Evolutionary conservation across 2,329 filamentous ascomycete species (phyloP).

Genomic region (Grosmannia clavigera): DNA sequence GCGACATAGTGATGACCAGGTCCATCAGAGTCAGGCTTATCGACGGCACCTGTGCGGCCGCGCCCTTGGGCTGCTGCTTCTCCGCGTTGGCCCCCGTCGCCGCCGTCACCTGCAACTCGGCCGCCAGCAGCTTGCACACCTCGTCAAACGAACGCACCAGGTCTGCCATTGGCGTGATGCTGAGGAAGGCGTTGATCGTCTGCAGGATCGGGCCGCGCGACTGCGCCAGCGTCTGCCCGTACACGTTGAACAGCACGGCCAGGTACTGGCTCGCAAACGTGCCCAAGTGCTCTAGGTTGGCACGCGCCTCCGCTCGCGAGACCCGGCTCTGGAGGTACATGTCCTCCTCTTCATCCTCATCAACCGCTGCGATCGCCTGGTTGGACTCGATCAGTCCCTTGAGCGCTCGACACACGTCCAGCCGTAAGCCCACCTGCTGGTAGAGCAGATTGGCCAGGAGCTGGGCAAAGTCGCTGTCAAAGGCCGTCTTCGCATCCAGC

Average conservation of each 20-base stretch:
- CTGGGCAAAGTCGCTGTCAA: constrained; percentile 84
- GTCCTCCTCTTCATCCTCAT: constrained; percentile 50
- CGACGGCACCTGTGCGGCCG: constrained; percentile 56
- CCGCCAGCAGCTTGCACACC: constrained; percentile 72
- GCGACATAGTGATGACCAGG: constrained; percentile 87
- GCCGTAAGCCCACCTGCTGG: constrained; percentile 74
- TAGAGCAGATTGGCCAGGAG: constrained; percentile 86
- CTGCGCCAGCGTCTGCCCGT: constrained; percentile 89
- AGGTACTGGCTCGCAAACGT: constrained; percentile 77
- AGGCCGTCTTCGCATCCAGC: constrained; percentile 60
- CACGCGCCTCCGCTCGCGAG: constrained; percentile 58
- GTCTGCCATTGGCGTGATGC: constrained; percentile 67
- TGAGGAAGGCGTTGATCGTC: constrained; percentile 89
- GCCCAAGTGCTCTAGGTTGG: constrained; percentile 73
- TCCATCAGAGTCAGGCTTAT: constrained; percentile 95
- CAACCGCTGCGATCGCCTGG: constrained; percentile 59
- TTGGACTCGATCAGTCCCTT: constrained; percentile 87
- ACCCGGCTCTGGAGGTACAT: constrained; percentile 68
- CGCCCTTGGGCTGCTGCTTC: constrained; percentile 32
- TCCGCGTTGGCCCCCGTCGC: not conserved
- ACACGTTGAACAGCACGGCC: constrained; percentile 97
- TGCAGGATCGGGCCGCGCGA: constrained; percentile 82
- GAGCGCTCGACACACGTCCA: constrained; percentile 76
- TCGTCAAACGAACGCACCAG: constrained; percentile 80
- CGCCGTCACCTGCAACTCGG: constrained; percentile 36